Evolutionary conservation across 768 basidiomycete species (phyloP).

Genomic region (Pleurotus tuoliensis): DNA sequence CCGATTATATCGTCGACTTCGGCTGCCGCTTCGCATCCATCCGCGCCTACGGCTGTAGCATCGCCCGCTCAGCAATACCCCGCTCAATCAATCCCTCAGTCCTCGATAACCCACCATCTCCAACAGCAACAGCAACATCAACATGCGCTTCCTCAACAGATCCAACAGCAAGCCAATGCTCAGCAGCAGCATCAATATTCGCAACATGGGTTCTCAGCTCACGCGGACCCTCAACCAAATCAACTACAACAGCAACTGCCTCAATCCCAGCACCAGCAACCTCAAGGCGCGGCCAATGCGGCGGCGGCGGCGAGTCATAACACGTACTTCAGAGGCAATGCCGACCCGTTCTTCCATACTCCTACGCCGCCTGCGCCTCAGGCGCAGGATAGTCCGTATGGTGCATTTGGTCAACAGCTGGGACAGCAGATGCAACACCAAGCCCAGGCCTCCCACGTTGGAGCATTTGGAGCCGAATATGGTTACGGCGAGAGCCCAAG

Average conservation of each 20-base stretch:
- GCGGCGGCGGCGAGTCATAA: constrained; percentile 31
- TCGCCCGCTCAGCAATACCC: constrained; percentile 40
- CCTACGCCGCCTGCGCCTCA: constrained; percentile 71
- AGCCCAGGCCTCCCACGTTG: constrained; percentile 28
- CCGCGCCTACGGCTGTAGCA: constrained; percentile 14
- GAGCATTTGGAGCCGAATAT: constrained; percentile 65
- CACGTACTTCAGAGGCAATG: constrained; percentile 68
- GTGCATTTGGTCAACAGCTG: constrained; percentile 60
- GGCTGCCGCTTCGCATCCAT: constrained; percentile 22
- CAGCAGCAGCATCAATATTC: constrained; percentile 39
- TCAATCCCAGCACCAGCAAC: constrained; percentile 33
- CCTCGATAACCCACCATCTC: constrained; percentile 18
- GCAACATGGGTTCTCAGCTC: constrained; percentile 62
- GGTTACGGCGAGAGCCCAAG: constrained; percentile 65
- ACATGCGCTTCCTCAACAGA: constrained; percentile 35
- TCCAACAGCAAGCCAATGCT: constrained; percentile 34
- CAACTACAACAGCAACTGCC: constrained; percentile 33
- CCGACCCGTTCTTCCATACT: constrained; percentile 71
- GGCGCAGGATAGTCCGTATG: constrained; percentile 59
- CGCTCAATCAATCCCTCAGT: constrained; percentile 10
- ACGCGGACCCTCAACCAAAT: constrained; percentile 47
- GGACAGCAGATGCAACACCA: constrained; percentile 50
- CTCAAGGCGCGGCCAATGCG: constrained; percentile 30
- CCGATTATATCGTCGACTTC: constrained; percentile 28
- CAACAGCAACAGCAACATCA: constrained; percentile 38